phyloP scores from a whole-genome alignment of 2,329 filamentous ascomycete species.

The Drechslera avenae region DNA sequence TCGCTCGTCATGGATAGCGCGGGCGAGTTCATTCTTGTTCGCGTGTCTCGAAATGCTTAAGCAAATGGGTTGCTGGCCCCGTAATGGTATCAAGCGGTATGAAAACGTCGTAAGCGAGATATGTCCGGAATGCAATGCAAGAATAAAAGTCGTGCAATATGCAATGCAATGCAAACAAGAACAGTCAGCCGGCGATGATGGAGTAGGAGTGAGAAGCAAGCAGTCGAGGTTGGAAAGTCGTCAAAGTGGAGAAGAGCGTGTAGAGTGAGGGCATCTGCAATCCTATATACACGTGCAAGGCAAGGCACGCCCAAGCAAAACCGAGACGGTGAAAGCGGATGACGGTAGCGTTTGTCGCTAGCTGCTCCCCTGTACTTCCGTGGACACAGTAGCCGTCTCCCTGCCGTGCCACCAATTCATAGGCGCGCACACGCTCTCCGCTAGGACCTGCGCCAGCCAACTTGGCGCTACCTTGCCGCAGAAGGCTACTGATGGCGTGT shows the following conservation, averaged over 20 bases:
- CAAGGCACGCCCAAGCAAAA: conserved; percentile 17
- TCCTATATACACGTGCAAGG: conserved; percentile 27
- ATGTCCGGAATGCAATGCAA: not conserved
- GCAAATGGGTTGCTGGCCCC: conserved; percentile 2
- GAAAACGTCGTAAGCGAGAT: conserved; percentile 7
- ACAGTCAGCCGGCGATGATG: not conserved
- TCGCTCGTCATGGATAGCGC: conserved; percentile 36
- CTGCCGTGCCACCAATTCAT: conserved; percentile 26
- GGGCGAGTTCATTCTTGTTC: conserved; percentile 20
- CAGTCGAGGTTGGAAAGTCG: conserved; percentile 13
- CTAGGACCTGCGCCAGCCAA: conserved; percentile 15
- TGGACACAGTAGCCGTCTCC: conserved; percentile 23
- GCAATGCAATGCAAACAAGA: not conserved
- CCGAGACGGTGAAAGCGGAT: conserved; percentile 38
- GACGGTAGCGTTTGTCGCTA: conserved; percentile 27
- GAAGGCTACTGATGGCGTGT: conserved; percentile 15
- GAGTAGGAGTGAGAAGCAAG: conserved; percentile 1
- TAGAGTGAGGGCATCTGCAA: conserved; percentile 21
- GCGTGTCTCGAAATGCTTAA: not conserved
- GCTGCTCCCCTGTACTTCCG: conserved; percentile 12
- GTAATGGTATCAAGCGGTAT: conserved; percentile 8
- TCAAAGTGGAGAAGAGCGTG: conserved; percentile 26
- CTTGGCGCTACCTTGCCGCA: conserved; percentile 9
- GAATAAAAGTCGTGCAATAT: too few relatives aligned
- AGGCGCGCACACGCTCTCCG: conserved; percentile 5